A percentile compares a stretch with the other conserved stretches of the same genome.
phyloP scores from a whole-genome alignment of 2,329 filamentous ascomycete genomes.

The Fusarium burgessii region DNA sequence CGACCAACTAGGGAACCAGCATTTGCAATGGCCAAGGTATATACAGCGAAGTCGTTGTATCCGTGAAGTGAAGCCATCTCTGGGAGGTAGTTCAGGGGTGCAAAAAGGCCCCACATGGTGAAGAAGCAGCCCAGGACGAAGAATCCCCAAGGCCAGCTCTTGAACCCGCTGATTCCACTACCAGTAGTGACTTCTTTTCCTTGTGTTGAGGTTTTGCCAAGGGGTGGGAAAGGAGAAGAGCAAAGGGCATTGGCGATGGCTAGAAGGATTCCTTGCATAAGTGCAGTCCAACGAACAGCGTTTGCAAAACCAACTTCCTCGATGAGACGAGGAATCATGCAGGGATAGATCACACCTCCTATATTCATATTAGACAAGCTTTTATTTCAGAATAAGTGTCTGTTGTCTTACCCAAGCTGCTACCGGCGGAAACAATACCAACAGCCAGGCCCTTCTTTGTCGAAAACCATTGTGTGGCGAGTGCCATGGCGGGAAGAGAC shows the following conservation, averaged over 20 bases:
- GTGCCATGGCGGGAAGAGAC: neutral
- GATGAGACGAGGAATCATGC: neutral
- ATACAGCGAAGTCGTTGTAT: neutral
- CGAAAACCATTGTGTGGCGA: constrained; percentile 2
- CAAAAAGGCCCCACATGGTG: constrained; percentile 2
- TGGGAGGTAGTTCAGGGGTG: constrained; percentile 2
- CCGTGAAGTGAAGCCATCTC: constrained; percentile 3
- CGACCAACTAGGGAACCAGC: neutral
- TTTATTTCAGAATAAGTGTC: neutral
- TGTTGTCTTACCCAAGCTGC: neutral
- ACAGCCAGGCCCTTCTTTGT: constrained; percentile 3
- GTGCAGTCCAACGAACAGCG: neutral
- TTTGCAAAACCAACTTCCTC: neutral
- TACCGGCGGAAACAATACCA: neutral
- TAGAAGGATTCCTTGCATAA: neutral
- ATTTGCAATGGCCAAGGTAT: constrained; percentile 1
- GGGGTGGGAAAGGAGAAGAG: constrained; percentile 1
- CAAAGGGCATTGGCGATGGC: neutral
- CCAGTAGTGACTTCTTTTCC: neutral
- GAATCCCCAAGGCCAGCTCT: neutral
- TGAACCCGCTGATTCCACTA: neutral
- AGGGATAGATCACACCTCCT: constrained; percentile 2
- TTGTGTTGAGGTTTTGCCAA: neutral
- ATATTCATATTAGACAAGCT: neutral
- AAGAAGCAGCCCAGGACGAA: constrained; percentile 4